These are phyloP conservation scores for Lentinula novae-zelandiae DNA, from an alignment of 1,284 basidiomycete genomes.

Conservation along the genomic window DNA sequence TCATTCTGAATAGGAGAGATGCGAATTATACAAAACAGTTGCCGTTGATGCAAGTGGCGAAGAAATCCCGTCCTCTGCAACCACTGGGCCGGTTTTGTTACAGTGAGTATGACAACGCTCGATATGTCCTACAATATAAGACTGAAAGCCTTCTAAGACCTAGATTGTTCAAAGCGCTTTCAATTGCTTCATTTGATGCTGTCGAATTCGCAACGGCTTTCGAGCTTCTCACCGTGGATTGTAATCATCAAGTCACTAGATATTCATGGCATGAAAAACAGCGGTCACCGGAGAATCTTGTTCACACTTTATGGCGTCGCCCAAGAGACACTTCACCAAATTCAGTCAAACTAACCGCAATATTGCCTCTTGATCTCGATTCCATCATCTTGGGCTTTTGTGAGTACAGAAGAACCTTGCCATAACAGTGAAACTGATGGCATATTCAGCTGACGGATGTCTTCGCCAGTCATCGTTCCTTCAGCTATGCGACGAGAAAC, in stretches of 20 bases:
- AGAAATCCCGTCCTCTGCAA: slow-evolving; percentile 11
- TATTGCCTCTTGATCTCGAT: slow-evolving; percentile 56
- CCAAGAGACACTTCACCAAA: not conserved
- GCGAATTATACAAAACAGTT: slow-evolving; percentile 36
- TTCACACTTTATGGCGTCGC: slow-evolving; percentile 18
- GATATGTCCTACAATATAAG: not conserved
- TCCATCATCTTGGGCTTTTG: slow-evolving; percentile 58
- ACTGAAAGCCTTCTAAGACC: slow-evolving; percentile 21
- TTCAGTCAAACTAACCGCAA: slow-evolving; percentile 33
- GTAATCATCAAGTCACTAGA: not conserved
- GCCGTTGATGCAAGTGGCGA: slow-evolving; percentile 38
- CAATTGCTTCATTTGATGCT: slow-evolving; percentile 19
- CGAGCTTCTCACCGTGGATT: not conserved
- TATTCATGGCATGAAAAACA: slow-evolving; percentile 9
- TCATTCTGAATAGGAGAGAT: slow-evolving; percentile 33
- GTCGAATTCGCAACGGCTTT: slow-evolving; percentile 18
- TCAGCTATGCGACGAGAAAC: slow-evolving; percentile 21
- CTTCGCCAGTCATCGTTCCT: slow-evolving; percentile 40
- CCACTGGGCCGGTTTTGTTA: not conserved
- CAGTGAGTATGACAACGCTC: slow-evolving; percentile 18
- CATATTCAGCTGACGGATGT: slow-evolving; percentile 52
- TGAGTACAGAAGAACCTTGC: slow-evolving; percentile 28
- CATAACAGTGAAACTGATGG: not conserved
- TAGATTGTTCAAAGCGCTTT: slow-evolving; percentile 23
- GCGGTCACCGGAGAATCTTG: not conserved